phyloP scores from a whole-genome alignment of 2,329 filamentous ascomycete species.

The Aspergillus alliaceus region DNA sequence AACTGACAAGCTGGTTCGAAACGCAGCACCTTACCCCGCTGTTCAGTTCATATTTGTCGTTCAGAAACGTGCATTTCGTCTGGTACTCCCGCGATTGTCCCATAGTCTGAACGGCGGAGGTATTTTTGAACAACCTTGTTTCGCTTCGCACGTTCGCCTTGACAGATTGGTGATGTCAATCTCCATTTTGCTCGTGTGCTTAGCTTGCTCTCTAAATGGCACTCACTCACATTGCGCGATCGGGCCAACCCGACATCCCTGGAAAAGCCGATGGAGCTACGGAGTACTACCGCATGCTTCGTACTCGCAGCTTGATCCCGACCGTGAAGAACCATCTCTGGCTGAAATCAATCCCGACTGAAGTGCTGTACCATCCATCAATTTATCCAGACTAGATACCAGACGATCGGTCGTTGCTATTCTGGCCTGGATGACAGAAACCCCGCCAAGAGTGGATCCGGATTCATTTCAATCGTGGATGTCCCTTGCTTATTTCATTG shows the following conservation, averaged over 20 bases:
- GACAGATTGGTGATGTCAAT: background rate
- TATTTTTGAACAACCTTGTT: conserved; percentile 11
- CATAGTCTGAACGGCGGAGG: conserved; percentile 1
- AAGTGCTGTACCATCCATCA: no score
- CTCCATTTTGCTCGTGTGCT: background rate
- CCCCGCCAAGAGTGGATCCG: background rate
- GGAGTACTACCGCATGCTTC: background rate
- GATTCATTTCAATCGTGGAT: background rate
- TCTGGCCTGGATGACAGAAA: background rate
- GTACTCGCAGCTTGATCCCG: background rate
- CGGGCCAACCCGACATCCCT: background rate
- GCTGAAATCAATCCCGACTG: background rate
- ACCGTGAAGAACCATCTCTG: no score
- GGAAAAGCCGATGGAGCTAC: background rate
- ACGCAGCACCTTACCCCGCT: background rate
- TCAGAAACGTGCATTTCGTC: background rate
- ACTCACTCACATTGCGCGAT: background rate
- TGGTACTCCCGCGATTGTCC: background rate
- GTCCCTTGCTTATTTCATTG: background rate
- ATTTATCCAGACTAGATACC: background rate
- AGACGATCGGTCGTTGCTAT: background rate
- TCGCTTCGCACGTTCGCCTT: conserved; percentile 10
- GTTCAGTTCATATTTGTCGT: conserved; percentile 7
- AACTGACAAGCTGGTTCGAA: conserved; percentile 1
- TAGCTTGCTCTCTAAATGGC: background rate